Conservation (phyloP, 2,329 filamentous ascomycete genomes). For the Monilinia laxa region DNA sequence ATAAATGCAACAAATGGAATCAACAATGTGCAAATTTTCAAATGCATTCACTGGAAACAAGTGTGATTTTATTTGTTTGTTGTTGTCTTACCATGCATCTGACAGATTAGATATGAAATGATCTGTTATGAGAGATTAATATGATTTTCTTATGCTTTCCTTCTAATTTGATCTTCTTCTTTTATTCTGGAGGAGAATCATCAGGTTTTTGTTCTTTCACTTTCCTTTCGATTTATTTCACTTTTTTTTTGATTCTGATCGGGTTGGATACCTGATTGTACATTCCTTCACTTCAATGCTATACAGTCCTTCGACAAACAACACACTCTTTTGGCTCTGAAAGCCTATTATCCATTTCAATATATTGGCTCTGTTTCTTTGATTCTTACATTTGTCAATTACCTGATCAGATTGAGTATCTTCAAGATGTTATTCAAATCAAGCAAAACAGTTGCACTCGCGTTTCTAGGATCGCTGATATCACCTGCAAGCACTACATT, state of each 20-base stretch:
- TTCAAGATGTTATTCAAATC: constrained; percentile 1
- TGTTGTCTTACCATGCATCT: not conserved
- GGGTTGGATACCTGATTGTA: constrained; percentile 22
- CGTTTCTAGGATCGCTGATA: constrained; percentile 1
- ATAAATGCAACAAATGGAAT: not conserved
- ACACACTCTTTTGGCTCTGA: constrained; percentile 2
- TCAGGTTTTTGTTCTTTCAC: not conserved
- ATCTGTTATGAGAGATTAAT: not conserved
- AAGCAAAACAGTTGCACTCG: not conserved
- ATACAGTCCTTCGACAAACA: not conserved
- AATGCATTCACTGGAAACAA: not conserved
- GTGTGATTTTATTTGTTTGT: not conserved
- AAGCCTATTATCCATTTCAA: not conserved
- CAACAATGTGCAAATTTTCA: not conserved
- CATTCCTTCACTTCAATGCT: constrained; percentile 8
- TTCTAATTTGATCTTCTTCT: not conserved
- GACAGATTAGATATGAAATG: not conserved
- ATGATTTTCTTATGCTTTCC: not conserved
- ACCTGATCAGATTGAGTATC: not conserved
- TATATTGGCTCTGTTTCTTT: not conserved
- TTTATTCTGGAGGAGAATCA: not conserved
- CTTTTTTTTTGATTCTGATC: not conserved
- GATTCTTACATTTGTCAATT: not conserved
- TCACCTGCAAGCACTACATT: constrained; percentile 16
- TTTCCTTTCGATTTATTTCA: constrained; percentile 1